Evolutionary conservation across 257 asterid genomes (phyloP).

Genomic region (Primulina eburnea): DNA sequence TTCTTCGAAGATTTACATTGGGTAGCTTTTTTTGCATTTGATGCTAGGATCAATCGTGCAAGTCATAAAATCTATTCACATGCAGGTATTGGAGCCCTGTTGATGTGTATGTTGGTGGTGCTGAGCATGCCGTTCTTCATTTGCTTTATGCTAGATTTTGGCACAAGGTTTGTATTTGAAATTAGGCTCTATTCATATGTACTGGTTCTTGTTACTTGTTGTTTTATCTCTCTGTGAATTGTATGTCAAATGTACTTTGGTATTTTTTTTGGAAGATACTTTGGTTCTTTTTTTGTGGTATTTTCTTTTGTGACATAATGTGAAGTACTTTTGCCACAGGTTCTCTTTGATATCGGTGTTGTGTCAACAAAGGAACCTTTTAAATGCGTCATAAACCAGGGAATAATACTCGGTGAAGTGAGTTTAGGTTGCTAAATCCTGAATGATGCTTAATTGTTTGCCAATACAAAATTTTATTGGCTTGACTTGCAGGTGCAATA

Average conservation of each 20-base stretch:
- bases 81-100: slow-evolving; percentile 98
- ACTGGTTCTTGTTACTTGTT: not conserved
- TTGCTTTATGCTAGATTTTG: slow-evolving; percentile 98
- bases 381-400: slow-evolving; percentile 97
- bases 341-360: slow-evolving; percentile 86
- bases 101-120: slow-evolving; percentile 98
- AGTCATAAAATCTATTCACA: slow-evolving; percentile 14
- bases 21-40: slow-evolving; percentile 11
- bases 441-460: slow-evolving; percentile 19
- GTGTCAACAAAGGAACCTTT: slow-evolving; percentile 94
- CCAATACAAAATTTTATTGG: slow-evolving; percentile 28
- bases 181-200: slow-evolving; percentile 7
- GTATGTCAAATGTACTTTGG: not conserved
- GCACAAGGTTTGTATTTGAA: slow-evolving; percentile 78
- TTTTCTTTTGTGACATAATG: slow-evolving; percentile 13
- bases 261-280: not conserved
- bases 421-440: slow-evolving; percentile 31
- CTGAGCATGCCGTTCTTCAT: slow-evolving; percentile 99
- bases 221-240: slow-evolving; percentile 11
- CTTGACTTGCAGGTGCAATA: slow-evolving; percentile 80
- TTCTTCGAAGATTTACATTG: slow-evolving; percentile 12
- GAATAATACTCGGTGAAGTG: slow-evolving; percentile 98
- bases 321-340: slow-evolving; percentile 44
- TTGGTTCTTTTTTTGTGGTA: no score
- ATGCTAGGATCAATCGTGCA: slow-evolving; percentile 20